Conservation (phyloP, 352 stramenopile genomes). For the Pythium sukuiense region DNA sequence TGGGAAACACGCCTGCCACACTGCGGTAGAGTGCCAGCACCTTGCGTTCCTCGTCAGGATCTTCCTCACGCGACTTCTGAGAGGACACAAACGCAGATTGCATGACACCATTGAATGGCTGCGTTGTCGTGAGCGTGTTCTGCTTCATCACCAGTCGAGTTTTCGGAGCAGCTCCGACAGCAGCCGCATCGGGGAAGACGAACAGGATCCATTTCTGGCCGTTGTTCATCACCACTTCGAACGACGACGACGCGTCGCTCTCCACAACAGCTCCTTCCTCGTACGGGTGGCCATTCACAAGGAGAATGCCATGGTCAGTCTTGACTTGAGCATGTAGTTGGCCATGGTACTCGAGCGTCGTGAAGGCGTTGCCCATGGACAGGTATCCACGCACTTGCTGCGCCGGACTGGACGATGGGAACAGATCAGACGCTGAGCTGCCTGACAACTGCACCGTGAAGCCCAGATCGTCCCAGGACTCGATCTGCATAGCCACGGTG, state of each 20-base stretch:
- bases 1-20: constrained; percentile 57
- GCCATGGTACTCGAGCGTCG: constrained; percentile 65
- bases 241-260: constrained; percentile 29
- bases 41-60: constrained; percentile 24
- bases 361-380: constrained; percentile 75
- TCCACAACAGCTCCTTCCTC: constrained; percentile 39
- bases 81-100: constrained; percentile 66
- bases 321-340: constrained; percentile 56
- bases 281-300: constrained; percentile 50
- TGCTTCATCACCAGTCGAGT: constrained; percentile 36
- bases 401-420: constrained; percentile 5
- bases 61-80: constrained; percentile 25
- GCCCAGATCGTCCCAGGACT: constrained; percentile 77
- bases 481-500: constrained; percentile 38
- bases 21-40: constrained; percentile 60
- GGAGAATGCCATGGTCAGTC: constrained; percentile 60
- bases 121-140: constrained; percentile 52
- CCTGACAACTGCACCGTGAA: constrained; percentile 48
- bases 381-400: constrained; percentile 50
- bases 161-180: not conserved
- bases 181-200: constrained; percentile 39
- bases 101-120: constrained; percentile 62
- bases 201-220: constrained; percentile 73
- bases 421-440: constrained; percentile 12
- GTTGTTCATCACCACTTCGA: constrained; percentile 76